A percentile compares a stretch with the other conserved stretches of the same genome.
These are phyloP conservation scores for Parsonsia alboflavescens DNA, from an alignment of 257 asterid species.

Conservation along the genomic window DNA sequence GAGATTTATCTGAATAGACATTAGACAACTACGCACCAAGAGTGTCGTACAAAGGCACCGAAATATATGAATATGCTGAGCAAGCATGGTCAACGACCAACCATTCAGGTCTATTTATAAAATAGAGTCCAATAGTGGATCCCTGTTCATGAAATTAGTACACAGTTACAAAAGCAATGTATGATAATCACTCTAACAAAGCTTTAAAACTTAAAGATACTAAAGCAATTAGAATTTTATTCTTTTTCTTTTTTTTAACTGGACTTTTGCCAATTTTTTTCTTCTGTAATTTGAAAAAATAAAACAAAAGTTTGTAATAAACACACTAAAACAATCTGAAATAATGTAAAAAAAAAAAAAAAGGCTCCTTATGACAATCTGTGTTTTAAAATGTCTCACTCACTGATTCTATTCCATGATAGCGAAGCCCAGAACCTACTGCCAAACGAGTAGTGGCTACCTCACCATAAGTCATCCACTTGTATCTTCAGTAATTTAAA, in stretches of 20 bases:
- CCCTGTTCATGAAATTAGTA: conserved; percentile 46
- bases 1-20: conserved; percentile 22
- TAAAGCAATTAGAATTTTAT: neutral
- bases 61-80: conserved; percentile 78
- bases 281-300: neutral
- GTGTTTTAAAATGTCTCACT: conserved; percentile 17
- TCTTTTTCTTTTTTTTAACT: neutral
- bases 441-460: conserved; percentile 82
- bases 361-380: neutral
- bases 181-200: neutral
- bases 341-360: neutral
- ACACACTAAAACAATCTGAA: neutral
- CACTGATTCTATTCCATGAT: conserved; percentile 65
- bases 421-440: conserved; percentile 78
- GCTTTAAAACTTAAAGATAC: neutral
- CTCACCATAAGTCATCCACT: conserved; percentile 99
- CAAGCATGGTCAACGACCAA: conserved; percentile 87
- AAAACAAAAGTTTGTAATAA: neutral
- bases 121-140: conserved; percentile 79
- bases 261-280: neutral
- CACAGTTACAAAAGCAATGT: neutral
- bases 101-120: conserved; percentile 95
- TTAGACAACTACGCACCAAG: conserved; percentile 71
- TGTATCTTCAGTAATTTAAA: conserved; percentile 45
- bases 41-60: conserved; percentile 96